These are phyloP conservation scores for Tolypocladium inflatum DNA, from an alignment of 2,329 filamentous ascomycete genomes.

Conservation along the genomic window DNA sequence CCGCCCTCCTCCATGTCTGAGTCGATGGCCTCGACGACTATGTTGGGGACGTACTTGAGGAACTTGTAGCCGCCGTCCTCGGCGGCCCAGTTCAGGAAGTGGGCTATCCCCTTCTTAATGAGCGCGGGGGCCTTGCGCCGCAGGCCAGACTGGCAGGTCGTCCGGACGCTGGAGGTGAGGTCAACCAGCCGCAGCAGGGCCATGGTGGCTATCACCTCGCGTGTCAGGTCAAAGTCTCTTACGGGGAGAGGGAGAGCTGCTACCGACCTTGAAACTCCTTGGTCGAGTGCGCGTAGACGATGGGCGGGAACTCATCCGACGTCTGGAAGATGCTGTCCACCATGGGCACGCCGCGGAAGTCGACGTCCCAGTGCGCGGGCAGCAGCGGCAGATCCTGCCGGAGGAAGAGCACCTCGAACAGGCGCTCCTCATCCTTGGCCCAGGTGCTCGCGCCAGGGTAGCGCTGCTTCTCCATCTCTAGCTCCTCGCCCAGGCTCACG, in stretches of 20 bases:
- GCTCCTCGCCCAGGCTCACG: constrained; percentile 17
- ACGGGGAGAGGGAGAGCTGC: not conserved
- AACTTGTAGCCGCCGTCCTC: constrained; percentile 27
- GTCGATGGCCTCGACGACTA: constrained; percentile 27
- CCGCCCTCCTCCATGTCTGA: constrained; percentile 14
- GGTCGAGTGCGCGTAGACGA: constrained; percentile 26
- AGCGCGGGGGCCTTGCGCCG: constrained; percentile 18
- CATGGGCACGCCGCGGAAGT: constrained; percentile 30
- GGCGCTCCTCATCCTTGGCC: constrained; percentile 37
- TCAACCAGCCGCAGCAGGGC: constrained; percentile 29
- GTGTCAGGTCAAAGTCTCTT: constrained; percentile 6
- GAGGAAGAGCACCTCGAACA: constrained; percentile 32
- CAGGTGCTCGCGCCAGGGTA: constrained; percentile 37
- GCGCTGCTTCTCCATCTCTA: constrained; percentile 32
- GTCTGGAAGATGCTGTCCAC: constrained; percentile 25
- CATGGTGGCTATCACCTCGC: constrained; percentile 21
- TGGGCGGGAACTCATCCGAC: constrained; percentile 18
- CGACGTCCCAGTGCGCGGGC: constrained; percentile 29
- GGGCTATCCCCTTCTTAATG: constrained; percentile 24
- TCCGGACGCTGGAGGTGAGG: constrained; percentile 24
- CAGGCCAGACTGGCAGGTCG: constrained; percentile 23
- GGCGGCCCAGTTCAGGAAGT: constrained; percentile 30
- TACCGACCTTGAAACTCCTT: constrained; percentile 27
- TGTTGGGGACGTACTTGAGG: constrained; percentile 26
- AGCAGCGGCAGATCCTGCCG: constrained; percentile 30